Evolutionary conservation across 192 early-diverging fungal species (phyloP), one percentile per base, ranked within the genome.

Genomic region (Dimargaris xerosporica): DNA sequence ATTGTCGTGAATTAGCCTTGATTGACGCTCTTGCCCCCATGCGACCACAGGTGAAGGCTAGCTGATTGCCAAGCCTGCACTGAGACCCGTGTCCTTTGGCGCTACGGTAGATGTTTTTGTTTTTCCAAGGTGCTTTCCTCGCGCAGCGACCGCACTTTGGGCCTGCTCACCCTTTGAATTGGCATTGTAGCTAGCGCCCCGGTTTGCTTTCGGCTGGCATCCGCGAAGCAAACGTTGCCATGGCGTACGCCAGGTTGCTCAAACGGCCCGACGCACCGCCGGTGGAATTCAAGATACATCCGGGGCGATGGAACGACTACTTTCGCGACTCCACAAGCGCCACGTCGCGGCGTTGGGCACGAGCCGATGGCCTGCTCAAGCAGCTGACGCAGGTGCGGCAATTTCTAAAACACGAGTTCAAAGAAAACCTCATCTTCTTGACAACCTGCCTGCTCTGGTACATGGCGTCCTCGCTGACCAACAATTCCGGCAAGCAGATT

Each of bases 401-500:
- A 12, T 53, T 53, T 26, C 26, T 53, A 13, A 19, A 12, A 12
- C 21, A 26, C 12, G 26, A 53, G 26, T 60, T 60, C n/a, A 21
- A 44, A 41, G 74, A 76, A 19, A 80, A 73, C n/a, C 44, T 73
- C 43, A 76, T 73, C 45, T 74, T 91, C 67, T 73, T 85, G n/a
- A 44, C 77, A 46, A 76, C 84, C 10, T 90, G 87, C 64, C 58
- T 83, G 21, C 63, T 81, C 48, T 94, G 91, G 91, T 94, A 94
- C 66, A 61, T 82, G 19, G 80, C 85, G 9, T 91, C 89, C 26
- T 86, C 91, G 10, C 60, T 94, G 17, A 89, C 88, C 26, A 89
- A 87, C 72, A 94, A 90, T 64, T 83, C 82, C 44, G 85, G 80
- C 15, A 94, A 94, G 66, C 79, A 81, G 64, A 82, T 91, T 65